Evolutionary conservation across 768 basidiomycete species (phyloP).

Genomic region (Psilocybe subaeruginosa): DNA sequence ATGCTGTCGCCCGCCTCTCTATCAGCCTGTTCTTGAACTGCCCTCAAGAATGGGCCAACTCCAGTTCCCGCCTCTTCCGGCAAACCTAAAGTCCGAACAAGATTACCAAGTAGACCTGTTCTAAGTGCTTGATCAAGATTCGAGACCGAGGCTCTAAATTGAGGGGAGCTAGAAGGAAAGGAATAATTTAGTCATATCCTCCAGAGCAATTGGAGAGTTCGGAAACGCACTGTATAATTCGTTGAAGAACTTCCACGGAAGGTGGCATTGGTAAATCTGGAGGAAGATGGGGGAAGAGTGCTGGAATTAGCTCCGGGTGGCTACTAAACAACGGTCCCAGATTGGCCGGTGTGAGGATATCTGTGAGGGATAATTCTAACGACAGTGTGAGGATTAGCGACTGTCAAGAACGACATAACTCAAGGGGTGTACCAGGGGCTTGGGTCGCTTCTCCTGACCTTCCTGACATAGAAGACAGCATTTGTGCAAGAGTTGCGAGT

Average conservation of each 20-base stretch:
- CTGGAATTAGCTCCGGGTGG: conserved; percentile 67
- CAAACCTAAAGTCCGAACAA: conserved; percentile 80
- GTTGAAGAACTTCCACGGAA: conserved; percentile 68
- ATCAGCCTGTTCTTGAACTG: conserved; percentile 75
- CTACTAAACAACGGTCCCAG: conserved; percentile 70
- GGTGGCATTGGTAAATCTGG: conserved; percentile 74
- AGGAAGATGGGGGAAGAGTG: conserved; percentile 83
- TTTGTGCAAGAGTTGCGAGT: conserved; percentile 59
- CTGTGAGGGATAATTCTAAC: conserved; percentile 66
- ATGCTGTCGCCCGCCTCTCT: conserved; percentile 61
- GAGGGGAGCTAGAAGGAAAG: conserved; percentile 57
- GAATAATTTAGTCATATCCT: background rate
- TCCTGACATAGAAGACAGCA: conserved; percentile 50
- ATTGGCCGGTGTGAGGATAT: conserved; percentile 77
- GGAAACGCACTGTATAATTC: conserved; percentile 59
- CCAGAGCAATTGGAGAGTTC: background rate
- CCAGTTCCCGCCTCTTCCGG: conserved; percentile 85
- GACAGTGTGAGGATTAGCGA: background rate
- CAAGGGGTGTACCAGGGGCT: conserved; percentile 33
- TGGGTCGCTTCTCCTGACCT: conserved; percentile 35
- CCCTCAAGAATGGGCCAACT: conserved; percentile 78
- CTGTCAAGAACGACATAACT: background rate
- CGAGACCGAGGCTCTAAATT: conserved; percentile 78
- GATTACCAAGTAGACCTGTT: conserved; percentile 74
- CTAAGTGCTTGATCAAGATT: conserved; percentile 85